Base-by-base conservation (phyloP, 1,284 basidiomycete species). In the Puccinia triticina region DNA sequence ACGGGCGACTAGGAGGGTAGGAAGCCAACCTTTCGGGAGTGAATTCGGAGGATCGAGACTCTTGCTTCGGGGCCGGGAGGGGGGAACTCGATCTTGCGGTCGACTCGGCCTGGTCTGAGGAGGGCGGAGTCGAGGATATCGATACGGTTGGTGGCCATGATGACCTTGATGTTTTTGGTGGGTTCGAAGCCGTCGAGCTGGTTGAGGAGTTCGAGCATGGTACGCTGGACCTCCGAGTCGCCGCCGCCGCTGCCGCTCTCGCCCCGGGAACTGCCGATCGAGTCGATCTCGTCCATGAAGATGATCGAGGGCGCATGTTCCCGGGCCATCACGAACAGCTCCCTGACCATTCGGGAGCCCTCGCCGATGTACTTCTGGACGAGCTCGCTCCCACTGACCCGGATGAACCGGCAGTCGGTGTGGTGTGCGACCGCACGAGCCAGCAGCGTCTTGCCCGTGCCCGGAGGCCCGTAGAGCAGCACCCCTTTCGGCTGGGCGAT, bases 211-310 rank as follows among this genome's bases (percentile, higher is more conserved):
- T 99, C 96, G 88, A 98, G 89, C 96, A 98, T 98, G 83, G 96
- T 99, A 83, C 96, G 90, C 89, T 99, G 96, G 82, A 98, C 96
- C 88, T 98, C 96, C 7, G 94, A 96, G 86, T 99, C 96, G 0
- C 95, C 94, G n/a, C 87, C 87, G 14, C 88, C 87, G 66, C 93
- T 92, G 0, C 94, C 93, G 37, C 93, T 93, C 16, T 94, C 93
- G 34, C 95, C 95, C 87, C 96, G 89, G 82, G 94, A 95, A 83
- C 93, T 94, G 78, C 96, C 96, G 86, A 99, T 99, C 32, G 94
- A 96, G 88, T 99, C 96, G 85, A 99, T 98, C 88, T 99, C 96
- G 88, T 99, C 96, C 95, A 99, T 98, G 89, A 99, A 98, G 87
- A 99, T 97, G 89, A 99, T 98, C 87, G 93, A 94, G n/a, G 97